Evolutionary conservation across 441 rosid genomes (phyloP).

Genomic region (Geranium incanum): DNA sequence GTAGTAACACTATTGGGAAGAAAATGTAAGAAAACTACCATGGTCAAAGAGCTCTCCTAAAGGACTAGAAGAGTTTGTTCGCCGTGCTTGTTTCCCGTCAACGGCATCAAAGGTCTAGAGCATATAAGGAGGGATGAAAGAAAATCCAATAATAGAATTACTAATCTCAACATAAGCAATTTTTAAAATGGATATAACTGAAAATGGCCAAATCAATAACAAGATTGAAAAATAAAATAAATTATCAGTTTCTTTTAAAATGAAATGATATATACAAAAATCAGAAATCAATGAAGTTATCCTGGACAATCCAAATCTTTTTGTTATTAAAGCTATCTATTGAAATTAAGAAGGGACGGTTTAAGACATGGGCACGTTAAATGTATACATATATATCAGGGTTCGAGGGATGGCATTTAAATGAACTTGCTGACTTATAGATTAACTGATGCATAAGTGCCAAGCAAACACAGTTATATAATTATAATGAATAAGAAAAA

Average conservation of each 20-base stretch:
- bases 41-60: conserved; percentile 97
- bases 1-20: conserved; percentile 8
- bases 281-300: neutral
- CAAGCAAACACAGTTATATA: neutral
- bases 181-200: neutral
- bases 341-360: neutral
- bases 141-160: conserved; percentile 9
- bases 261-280: neutral
- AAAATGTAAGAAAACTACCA: conserved; percentile 38
- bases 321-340: neutral
- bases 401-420: neutral
- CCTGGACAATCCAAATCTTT: neutral
- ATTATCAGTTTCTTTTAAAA: neutral
- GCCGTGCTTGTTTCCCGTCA: conserved; percentile 98
- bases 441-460: neutral
- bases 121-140: conserved; percentile 3
- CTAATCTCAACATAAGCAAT: neutral
- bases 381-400: neutral
- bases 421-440: neutral
- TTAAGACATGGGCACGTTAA: neutral
- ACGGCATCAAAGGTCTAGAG: conserved; percentile 91
- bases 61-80: conserved; percentile 89
- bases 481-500: neutral
- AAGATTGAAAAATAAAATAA: neutral
- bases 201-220: neutral